Percentiles rank a stretch among this genome's conserved stretches.
Conservation (phyloP, 2,329 filamentous ascomycete species). For the Herpomyces periplanetae region DNA sequence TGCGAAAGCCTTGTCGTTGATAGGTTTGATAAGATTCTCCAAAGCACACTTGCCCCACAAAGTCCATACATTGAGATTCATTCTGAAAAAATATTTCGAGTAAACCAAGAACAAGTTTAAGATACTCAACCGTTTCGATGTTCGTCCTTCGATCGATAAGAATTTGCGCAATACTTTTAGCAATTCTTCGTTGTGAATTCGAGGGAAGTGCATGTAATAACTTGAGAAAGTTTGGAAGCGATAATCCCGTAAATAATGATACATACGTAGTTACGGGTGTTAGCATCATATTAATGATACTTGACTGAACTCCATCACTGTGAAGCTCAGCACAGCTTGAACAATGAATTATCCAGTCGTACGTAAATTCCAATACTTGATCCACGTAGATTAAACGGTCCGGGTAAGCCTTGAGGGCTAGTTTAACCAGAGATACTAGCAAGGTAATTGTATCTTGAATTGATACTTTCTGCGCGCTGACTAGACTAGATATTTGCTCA, state of each 20-base stretch:
- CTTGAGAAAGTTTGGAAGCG: constrained; percentile 62
- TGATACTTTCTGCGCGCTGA: constrained; percentile 55
- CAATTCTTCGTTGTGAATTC: constrained; percentile 54
- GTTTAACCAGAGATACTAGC: constrained; percentile 63
- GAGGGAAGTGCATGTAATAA: constrained; percentile 73
- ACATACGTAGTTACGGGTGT: constrained; percentile 60
- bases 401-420: constrained; percentile 85
- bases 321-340: constrained; percentile 84
- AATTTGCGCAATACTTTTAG: constrained; percentile 44
- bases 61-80: constrained; percentile 36
- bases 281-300: constrained; percentile 54
- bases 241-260: constrained; percentile 79
- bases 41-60: constrained; percentile 48
- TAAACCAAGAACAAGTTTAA: constrained; percentile 60
- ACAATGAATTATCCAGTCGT: constrained; percentile 49
- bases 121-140: constrained; percentile 33
- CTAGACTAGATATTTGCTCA: constrained; percentile 65
- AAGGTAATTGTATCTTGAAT: constrained; percentile 83
- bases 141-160: constrained; percentile 44
- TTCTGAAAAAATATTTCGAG: constrained; percentile 75
- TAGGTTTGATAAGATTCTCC: too few species aligned
- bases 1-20: constrained; percentile 27
- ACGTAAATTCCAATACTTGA: constrained; percentile 59
- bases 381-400: constrained; percentile 74
- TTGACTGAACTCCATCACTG: constrained; percentile 48